Evolutionary conservation across 2,329 filamentous ascomycete species (phyloP), one percentile per base, ranked within the genome.

Genomic region (Ophiostoma triangulosporum): DNA sequence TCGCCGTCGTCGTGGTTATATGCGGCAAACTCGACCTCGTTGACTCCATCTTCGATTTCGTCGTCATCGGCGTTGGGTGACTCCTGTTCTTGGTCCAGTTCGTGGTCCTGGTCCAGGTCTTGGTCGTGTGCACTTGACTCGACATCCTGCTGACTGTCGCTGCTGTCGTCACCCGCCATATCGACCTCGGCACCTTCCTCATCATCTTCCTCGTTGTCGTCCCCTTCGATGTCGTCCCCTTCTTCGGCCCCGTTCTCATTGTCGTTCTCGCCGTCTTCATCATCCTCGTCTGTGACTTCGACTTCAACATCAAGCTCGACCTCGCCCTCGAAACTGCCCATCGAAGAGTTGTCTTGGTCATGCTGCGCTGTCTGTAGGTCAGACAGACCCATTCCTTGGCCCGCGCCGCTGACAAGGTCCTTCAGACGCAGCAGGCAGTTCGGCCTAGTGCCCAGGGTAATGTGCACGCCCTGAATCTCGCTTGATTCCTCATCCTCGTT

Each of bases 381-480:
- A 12, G 58, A 58, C 22, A 62, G 49, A 3, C 59, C 59, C 43
- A 58, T 57, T 2, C 60, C 60, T 6, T 45, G 33, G 22, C 50
- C 53, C n/a, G 60, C 60, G 12, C 56, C 59, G 22, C 56, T 43
- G 4, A 61, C 56, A 3, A 62, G 56, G 8, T 59, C 56, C 38
- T 54, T 55, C 22, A 62, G 36, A 6, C 60, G 58, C 27, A 60
- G 53, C 22, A 57, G 20, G 29, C 60, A 60, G 38, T 60, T 60
- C 2, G 58, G 54, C 2, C 60, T 54, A 2, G 60, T 62, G 32
- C 56, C 54, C 24, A 62, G 50, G 1, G 55, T 59, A 7, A 62
- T 32, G 24, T 58, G 57, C 7, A 61, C n/a, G 12, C 52, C 49
- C n/a, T 53, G 53, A 0, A 52, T 24, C 12, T 33, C 32, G 3